Evolutionary conservation across 1,139 yeast species (phyloP), one percentile per base, ranked within the genome.

Genomic region (Kodamaea arcana): DNA sequence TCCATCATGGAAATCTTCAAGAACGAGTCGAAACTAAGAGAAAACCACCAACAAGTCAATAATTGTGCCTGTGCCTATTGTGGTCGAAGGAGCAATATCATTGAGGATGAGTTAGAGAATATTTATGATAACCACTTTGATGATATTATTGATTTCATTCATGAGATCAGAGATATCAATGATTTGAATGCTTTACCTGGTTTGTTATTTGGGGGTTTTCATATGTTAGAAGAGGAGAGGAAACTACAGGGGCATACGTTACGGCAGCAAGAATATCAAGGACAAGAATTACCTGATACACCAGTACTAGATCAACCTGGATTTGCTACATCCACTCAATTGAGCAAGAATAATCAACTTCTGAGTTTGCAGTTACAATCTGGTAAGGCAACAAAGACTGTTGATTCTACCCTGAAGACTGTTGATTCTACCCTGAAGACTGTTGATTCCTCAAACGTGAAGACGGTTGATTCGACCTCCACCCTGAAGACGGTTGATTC

Each of bases 21-120:
- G 43, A 57, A 46, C 40, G 64, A 58, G 41, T 48, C 60, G 8
- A 48, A 49, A 35, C 39, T 31, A 25, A 27, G 30, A 23, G 44
- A 28, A 80, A 78, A 49, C 81, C 70, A 48, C 62, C 62, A 34
- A 15, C 15, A 17, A n/a, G 14, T 13, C 6, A 38, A 35, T 23
- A 42, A 32, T 27, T 88, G 97, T 55, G 72, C 79, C 37, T 90
- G 97, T 55, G 65, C 80, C 4, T 80, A 80, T 21, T 90, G 97
- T 60, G 95, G 94, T 1, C 73, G 87, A 34, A 79, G 84, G 46
- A 78, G 81, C 45, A 64, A 70, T 41, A 78, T 88, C 21, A 76
- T 87, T 46, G 94, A 85, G 50, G 81, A 80, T 44, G 95, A 86
- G 51, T 72, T 90, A 51, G 90, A 65, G 42, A 60, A 50, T 39